Evolutionary conservation across 495 filamentous ascomycete species (phyloP).

Genomic region (Hyphodiscus hymeniophilus): DNA sequence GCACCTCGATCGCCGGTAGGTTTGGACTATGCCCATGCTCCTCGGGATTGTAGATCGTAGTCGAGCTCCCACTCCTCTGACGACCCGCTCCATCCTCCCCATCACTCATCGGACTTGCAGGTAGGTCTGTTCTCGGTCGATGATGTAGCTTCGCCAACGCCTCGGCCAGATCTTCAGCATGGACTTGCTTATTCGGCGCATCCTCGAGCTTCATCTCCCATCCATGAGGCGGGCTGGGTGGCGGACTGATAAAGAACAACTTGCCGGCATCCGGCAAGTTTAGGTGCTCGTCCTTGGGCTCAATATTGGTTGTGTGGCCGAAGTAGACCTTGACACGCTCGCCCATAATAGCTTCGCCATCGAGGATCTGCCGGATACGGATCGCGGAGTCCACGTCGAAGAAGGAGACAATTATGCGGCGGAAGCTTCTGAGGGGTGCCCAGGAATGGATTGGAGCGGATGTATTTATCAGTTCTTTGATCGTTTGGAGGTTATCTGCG

Average conservation of each 20-base stretch:
- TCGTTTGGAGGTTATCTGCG: slow-evolving; percentile 61
- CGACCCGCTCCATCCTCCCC: slow-evolving; percentile 12
- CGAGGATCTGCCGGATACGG: slow-evolving; percentile 59
- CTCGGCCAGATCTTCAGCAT: slow-evolving; percentile 78
- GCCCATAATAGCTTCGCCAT: slow-evolving; percentile 61
- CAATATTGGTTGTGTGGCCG: slow-evolving; percentile 58
- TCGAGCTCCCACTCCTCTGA: slow-evolving; percentile 44
- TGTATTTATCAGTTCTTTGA: slow-evolving; percentile 61
- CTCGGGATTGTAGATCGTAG: slow-evolving; percentile 66
- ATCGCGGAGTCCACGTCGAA: slow-evolving; percentile 63
- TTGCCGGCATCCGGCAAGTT: slow-evolving; percentile 78
- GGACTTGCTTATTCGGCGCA: slow-evolving; percentile 87
- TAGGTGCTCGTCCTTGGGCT: slow-evolving; percentile 59
- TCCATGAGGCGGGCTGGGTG: slow-evolving; percentile 82
- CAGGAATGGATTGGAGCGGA: slow-evolving; percentile 74
- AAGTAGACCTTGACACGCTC: slow-evolving; percentile 78
- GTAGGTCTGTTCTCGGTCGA: slow-evolving; percentile 19
- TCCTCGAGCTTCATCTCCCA: slow-evolving; percentile 89
- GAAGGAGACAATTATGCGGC: slow-evolving; percentile 89
- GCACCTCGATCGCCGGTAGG: slow-evolving; percentile 83
- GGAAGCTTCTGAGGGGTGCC: slow-evolving; percentile 86
- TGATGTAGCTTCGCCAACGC: slow-evolving; percentile 64
- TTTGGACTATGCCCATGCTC: slow-evolving; percentile 68
- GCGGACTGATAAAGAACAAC: slow-evolving; percentile 94
- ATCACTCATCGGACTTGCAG: slow-evolving; percentile 17